phyloP scores from a whole-genome alignment of 345 rosid genomes.

The Brassica carinata region DNA sequence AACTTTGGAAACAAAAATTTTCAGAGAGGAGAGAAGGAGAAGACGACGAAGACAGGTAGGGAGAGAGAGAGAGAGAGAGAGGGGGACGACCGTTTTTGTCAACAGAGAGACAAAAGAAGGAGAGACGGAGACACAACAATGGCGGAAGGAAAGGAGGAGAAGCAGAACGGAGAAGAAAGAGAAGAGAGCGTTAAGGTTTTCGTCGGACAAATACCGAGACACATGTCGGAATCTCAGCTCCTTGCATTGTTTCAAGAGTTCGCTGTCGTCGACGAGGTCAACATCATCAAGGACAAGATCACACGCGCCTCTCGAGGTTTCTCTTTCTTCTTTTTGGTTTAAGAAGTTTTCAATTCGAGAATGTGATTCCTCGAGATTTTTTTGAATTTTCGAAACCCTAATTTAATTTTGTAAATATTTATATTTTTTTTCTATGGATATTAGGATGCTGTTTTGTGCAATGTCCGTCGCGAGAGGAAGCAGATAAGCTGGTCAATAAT shows the following conservation, averaged over 20 bases:
- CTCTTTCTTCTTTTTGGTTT: neutral
- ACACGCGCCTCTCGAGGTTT: conserved; percentile 88
- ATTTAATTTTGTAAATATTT: conserved; percentile 23
- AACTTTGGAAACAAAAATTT: conserved; percentile 31
- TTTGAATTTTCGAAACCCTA: conserved; percentile 45
- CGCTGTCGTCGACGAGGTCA: conserved; percentile 90
- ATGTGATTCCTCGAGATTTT: neutral
- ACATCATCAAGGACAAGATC: conserved; percentile 89
- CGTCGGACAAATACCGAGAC: conserved; percentile 98
- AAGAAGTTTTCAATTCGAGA: neutral
- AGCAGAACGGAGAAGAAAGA: conserved; percentile 42
- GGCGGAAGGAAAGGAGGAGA: conserved; percentile 56
- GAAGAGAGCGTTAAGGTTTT: conserved; percentile 93
- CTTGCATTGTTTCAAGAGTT: conserved; percentile 84
- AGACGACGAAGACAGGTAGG: conserved; percentile 31
- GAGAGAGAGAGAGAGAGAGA: neutral
- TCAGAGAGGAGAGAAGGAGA: conserved; percentile 41
- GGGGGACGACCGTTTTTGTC: neutral
- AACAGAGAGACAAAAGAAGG: conserved; percentile 33
- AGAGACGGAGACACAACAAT: conserved; percentile 44
- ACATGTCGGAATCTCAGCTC: conserved; percentile 85
- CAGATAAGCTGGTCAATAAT: conserved; percentile 82
- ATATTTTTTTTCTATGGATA: neutral
- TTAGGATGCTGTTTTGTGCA: conserved; percentile 89
- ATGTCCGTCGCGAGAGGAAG: conserved; percentile 92